Conservation (phyloP, 176 grass and related monocot species). For the Alopecurus myosuroides region DNA sequence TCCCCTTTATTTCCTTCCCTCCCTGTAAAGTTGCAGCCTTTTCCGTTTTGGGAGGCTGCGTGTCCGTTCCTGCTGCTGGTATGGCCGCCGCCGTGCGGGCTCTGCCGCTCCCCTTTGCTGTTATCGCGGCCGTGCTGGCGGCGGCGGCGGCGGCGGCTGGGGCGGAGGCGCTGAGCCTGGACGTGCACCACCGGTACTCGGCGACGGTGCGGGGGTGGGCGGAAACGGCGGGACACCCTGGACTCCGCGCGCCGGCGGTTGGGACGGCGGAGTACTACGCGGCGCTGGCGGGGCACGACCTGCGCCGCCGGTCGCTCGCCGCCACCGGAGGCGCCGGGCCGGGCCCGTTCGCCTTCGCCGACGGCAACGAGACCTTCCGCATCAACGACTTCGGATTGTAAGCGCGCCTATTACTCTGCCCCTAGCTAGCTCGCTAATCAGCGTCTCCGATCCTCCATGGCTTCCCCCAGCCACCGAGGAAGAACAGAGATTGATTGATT, state of each 20-base stretch:
- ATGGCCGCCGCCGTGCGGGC: conserved; percentile 24
- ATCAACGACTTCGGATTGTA: conserved; percentile 70
- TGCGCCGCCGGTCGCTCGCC: conserved; percentile 51
- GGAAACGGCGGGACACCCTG: conserved; percentile 29
- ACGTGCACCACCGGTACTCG: conserved; percentile 93
- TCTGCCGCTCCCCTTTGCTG: conserved; percentile 12
- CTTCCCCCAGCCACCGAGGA: not conserved
- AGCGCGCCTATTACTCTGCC: not conserved
- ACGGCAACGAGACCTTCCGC: conserved; percentile 57
- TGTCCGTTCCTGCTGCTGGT: not conserved
- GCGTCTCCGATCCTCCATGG: not conserved
- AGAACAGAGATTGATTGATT: not conserved
- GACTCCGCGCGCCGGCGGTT: conserved; percentile 32
- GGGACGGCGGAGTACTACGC: conserved; percentile 69
- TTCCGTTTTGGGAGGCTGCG: not conserved
- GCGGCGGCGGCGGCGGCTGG: not conserved
- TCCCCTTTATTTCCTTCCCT: not conserved
- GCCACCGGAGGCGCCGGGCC: not conserved
- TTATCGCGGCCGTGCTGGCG: not conserved
- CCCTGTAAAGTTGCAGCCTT: not conserved
- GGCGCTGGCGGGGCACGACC: conserved; percentile 63
- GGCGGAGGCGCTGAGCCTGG: conserved; percentile 45
- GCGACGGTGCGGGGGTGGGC: conserved; percentile 52
- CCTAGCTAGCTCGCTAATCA: not conserved
- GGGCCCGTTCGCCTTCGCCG: conserved; percentile 42